A percentile compares a stretch with the other conserved stretches of the same genome.
Conservation (phyloP, 768 basidiomycete species). For the Scleroderma citrinum region DNA sequence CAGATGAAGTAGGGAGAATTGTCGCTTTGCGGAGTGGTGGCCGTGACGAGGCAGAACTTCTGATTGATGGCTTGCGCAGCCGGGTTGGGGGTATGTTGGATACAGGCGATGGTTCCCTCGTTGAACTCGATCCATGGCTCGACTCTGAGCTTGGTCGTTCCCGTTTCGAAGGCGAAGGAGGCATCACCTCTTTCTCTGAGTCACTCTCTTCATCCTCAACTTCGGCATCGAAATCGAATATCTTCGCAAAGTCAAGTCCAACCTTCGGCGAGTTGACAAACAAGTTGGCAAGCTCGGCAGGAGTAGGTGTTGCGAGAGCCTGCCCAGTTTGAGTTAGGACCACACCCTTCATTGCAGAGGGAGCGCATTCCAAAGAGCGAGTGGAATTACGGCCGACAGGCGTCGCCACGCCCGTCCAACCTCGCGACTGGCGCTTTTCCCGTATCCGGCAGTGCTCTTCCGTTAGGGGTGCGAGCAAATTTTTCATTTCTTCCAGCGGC, state of each 20-base stretch:
- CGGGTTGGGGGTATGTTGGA: conserved; percentile 37
- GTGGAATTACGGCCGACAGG: conserved; percentile 40
- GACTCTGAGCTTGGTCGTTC: conserved; percentile 31
- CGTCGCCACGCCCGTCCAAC: conserved; percentile 37
- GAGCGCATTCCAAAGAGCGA: conserved; percentile 22
- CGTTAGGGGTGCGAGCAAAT: conserved; percentile 49
- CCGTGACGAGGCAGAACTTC: conserved; percentile 30
- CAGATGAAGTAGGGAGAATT: conserved; percentile 32
- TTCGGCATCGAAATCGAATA: conserved; percentile 56
- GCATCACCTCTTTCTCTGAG: conserved; percentile 23
- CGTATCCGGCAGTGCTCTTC: conserved; percentile 22
- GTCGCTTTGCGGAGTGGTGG: conserved; percentile 18
- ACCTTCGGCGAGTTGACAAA: conserved; percentile 67
- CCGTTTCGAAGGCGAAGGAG: conserved; percentile 46
- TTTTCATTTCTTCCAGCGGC: conserved; percentile 74
- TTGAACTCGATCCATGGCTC: conserved; percentile 21
- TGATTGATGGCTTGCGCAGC: conserved; percentile 52
- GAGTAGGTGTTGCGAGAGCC: conserved; percentile 63
- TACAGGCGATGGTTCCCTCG: conserved; percentile 17
- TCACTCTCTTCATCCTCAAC: conserved; percentile 27
- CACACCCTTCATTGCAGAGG: conserved; percentile 70
- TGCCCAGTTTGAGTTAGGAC: conserved; percentile 77
- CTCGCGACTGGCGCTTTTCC: conserved; percentile 11
- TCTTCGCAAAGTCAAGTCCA: conserved; percentile 70
- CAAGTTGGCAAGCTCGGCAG: conserved; percentile 57